These are phyloP conservation scores for Rhodotorula sp. DNA, from an alignment of 1,284 basidiomycete genomes.

Conservation along the genomic window DNA sequence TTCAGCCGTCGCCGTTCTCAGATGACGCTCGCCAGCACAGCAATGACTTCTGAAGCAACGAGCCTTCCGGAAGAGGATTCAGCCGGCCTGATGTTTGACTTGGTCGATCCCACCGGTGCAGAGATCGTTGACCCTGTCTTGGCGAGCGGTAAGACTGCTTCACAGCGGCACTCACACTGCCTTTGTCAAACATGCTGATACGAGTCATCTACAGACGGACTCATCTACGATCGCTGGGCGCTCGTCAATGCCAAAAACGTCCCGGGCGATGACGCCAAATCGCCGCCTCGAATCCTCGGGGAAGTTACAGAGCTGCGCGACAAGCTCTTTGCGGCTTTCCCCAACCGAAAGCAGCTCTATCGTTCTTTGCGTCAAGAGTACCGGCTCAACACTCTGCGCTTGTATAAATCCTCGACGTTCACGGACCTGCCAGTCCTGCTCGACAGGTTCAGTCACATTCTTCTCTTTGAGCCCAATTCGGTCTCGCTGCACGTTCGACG, in stretches of 20 bases:
- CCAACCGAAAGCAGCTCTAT: slow-evolving; percentile 19
- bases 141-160: slow-evolving; percentile 19
- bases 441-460: slow-evolving; percentile 30
- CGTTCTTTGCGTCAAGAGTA: slow-evolving; percentile 16
- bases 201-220: slow-evolving; percentile 17
- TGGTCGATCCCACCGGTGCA: slow-evolving; percentile 13
- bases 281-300: slow-evolving; percentile 29
- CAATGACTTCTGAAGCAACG: background rate
- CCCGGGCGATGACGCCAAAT: background rate
- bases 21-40: background rate
- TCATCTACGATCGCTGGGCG: slow-evolving; percentile 32
- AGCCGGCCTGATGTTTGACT: slow-evolving; percentile 13
- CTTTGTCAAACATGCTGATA: background rate
- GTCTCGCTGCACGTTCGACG: slow-evolving; percentile 31
- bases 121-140: slow-evolving; percentile 33
- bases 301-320: slow-evolving; percentile 41
- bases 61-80: background rate
- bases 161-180: too few relatives aligned
- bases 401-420: slow-evolving; percentile 16
- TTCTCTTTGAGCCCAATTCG: slow-evolving; percentile 35
- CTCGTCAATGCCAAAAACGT: slow-evolving; percentile 18
- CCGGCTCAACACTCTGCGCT: slow-evolving; percentile 23
- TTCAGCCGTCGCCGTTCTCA: background rate
- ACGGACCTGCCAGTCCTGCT: slow-evolving; percentile 16
- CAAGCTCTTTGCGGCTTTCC: slow-evolving; percentile 23